phyloP scores from a whole-genome alignment of 306 rosid species.

The Prinsepia uniflora region DNA sequence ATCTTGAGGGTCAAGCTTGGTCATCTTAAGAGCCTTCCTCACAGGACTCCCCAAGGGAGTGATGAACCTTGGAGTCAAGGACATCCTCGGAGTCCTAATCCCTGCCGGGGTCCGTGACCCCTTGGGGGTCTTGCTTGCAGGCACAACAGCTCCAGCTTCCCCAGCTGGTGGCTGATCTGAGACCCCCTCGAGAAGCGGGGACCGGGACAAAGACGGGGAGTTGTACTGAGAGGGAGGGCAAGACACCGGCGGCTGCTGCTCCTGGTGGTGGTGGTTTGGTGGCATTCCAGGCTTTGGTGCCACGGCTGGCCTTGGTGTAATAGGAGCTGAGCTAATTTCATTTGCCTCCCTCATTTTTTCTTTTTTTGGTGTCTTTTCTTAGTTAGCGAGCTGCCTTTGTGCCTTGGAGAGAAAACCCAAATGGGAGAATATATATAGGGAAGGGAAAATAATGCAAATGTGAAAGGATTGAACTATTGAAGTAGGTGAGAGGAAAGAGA shows the following conservation, averaged over 20 bases:
- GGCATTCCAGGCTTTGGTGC: slow-evolving; percentile 1
- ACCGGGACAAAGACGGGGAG: slow-evolving; percentile 36
- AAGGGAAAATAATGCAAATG: slow-evolving; percentile 2
- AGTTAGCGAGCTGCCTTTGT: background rate
- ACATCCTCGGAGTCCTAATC: slow-evolving; percentile 25
- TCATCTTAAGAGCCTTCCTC: slow-evolving; percentile 34
- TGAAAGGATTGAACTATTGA: background rate
- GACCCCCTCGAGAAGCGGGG: slow-evolving; percentile 27
- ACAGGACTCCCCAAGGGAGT: slow-evolving; percentile 41
- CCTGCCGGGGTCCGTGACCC: slow-evolving; percentile 38
- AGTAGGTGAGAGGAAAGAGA: background rate
- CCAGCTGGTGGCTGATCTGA: background rate
- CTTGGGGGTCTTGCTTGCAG: slow-evolving; percentile 41
- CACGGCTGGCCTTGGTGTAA: slow-evolving; percentile 42
- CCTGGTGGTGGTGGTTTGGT: background rate
- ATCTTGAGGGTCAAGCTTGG: slow-evolving; percentile 42
- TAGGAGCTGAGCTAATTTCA: slow-evolving; percentile 63
- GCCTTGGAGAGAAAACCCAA: background rate
- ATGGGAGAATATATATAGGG: slow-evolving; percentile 8
- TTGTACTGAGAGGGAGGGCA: slow-evolving; percentile 66
- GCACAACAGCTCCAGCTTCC: background rate
- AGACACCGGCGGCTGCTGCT: slow-evolving; percentile 32
- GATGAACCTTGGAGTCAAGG: slow-evolving; percentile 35
- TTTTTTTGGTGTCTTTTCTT: background rate
- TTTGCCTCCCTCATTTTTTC: slow-evolving; percentile 39